Percentiles rank a stretch among this genome's conserved stretches.
These are phyloP conservation scores for Vitis amurensis DNA, from an alignment of 164 flowering plant species.

Conservation along the genomic window DNA sequence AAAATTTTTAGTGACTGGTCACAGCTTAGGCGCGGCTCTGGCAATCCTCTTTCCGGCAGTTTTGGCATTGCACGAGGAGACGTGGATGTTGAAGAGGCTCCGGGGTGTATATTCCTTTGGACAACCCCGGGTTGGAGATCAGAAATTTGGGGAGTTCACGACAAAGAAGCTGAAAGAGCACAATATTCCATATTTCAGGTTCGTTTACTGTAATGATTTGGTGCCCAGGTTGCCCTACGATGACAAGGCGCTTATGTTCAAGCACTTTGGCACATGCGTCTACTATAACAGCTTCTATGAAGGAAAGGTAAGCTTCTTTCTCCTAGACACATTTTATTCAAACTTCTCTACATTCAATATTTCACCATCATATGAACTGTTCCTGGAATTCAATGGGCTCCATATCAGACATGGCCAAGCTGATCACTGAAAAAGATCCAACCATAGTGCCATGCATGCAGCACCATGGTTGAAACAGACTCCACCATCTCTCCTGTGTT, in stretches of 20 bases:
- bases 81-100: conserved; percentile 33
- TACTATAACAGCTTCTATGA: conserved; percentile 46
- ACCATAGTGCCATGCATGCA: no score
- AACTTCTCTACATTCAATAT: no score
- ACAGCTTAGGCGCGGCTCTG: conserved; percentile 70
- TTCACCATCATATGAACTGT: no score
- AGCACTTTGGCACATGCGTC: conserved; percentile 64
- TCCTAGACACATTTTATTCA: no score
- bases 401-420: no score
- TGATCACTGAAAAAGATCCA: no score
- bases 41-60: conserved; percentile 55
- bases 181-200: conserved; percentile 33
- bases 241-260: conserved; percentile 35
- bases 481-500: no score
- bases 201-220: conserved; percentile 56
- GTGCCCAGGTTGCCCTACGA: conserved; percentile 69
- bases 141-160: conserved; percentile 40
- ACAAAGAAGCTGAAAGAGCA: conserved; percentile 15
- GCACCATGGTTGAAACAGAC: no score
- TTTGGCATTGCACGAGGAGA: conserved; percentile 46
- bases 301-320: conserved; percentile 40
- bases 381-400: no score
- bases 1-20: conserved; percentile 57
- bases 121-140: conserved; percentile 73
- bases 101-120: conserved; percentile 59